Evolutionary conservation across 257 asterid species (phyloP), one percentile per base, ranked within the genome.

Genomic region (Przewalskia tangutica): DNA sequence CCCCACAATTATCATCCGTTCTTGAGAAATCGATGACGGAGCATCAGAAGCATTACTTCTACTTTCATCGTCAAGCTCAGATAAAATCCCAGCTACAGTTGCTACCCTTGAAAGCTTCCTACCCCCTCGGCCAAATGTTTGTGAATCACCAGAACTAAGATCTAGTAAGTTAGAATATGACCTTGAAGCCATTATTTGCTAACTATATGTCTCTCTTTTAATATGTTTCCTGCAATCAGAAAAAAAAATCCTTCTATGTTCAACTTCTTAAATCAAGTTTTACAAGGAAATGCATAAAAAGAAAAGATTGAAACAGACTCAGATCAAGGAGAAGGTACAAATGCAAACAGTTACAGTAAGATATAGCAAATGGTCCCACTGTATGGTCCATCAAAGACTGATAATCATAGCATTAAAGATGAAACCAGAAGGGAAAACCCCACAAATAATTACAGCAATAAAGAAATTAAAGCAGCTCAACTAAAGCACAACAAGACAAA

Each of bases 91-190:
- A 0, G 96, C 84, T n/a, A 91, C 93, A 5, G 98, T 91, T 6
- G 94, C 93, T 40, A 92, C 96, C 58, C 97, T 89, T 10, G 95
- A 82, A 13, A 94, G 84, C 68, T 86, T 94, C 89, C 86, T 94
- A 38, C 86, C 89, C 70, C 90, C 91, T 17, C 93, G 90, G 82
- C 85, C 84, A 71, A 91, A 88, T 16, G 90, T 83, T 50, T 91
- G 96, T 7, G 95, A 88, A 78, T 92, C 91, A 16, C 90, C 86
- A 55, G 95, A 87, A 13, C 90, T 88, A 77, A 94, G 97, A 90
- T 94, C 98, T 90, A 91, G 80, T 48, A 94, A 88, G 88, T 94
- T 94, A 63, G 97, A 92, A 76, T 92, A 94, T 53, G 98, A 94
- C 85, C 97, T 89, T 4, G 98, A 94, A 64, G 84, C 93, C 98